Percentiles rank a stretch among this genome's conserved stretches.
Evolutionary conservation across 2,329 filamentous ascomycete species (phyloP).

Genomic region (Penicillium verrucosum): DNA sequence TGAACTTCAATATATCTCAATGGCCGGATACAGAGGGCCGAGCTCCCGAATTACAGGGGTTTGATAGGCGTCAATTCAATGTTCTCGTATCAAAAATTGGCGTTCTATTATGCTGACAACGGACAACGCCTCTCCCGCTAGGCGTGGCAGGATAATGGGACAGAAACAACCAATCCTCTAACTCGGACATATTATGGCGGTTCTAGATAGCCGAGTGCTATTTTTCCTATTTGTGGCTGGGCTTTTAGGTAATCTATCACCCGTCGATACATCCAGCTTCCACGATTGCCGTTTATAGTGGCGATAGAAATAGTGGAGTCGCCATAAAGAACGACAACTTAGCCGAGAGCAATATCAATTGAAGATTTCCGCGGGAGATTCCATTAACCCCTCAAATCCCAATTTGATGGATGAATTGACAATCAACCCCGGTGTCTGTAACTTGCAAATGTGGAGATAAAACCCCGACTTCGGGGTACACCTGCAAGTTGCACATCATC

Average conservation of each 20-base stretch:
- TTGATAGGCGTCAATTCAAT: background rate
- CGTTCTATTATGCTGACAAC: constrained; percentile 12
- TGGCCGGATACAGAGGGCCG: background rate
- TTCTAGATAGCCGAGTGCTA: background rate
- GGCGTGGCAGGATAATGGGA: constrained; percentile 5
- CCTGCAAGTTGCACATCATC: constrained; percentile 10
- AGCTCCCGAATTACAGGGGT: background rate
- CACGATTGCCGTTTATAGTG: background rate
- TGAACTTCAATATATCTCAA: background rate
- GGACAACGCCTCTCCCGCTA: constrained; percentile 22
- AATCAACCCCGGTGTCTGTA: background rate
- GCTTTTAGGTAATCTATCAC: constrained; percentile 1
- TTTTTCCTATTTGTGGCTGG: background rate
- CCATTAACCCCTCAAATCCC: background rate
- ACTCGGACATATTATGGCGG: constrained; percentile 1
- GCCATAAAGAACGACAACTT: background rate
- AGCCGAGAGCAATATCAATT: background rate
- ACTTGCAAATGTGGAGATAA: background rate
- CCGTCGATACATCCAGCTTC: background rate
- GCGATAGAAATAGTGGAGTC: background rate
- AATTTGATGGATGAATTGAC: background rate
- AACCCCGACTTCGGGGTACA: constrained; percentile 2
- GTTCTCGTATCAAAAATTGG: constrained; percentile 3
- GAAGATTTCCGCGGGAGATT: background rate
- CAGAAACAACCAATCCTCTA: background rate